Evolutionary conservation across 352 stramenopile species (phyloP), one percentile per base, ranked within the genome.

Genomic region (Phytophthora ramorum): DNA sequence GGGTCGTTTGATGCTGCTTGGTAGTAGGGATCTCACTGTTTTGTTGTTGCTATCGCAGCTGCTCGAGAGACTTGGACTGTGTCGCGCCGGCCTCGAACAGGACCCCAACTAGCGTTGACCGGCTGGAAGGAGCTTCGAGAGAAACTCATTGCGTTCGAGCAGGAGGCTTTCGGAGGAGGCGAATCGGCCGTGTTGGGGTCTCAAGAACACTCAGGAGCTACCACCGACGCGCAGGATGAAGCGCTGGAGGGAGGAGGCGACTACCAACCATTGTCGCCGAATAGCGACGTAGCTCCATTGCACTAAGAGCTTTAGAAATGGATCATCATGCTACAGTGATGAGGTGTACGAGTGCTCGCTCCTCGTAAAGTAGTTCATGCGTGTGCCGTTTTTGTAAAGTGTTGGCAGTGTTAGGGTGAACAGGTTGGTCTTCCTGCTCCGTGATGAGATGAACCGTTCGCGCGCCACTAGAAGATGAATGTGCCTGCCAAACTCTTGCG

Each of bases 41-140:
- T 0, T 57, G 3, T 30, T 66, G 20, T 43, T n/a, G 20, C 22
- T 50, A 44, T 41, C 14, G 7, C 51, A 68, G 64, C 30, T 24
- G 46, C 38, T 48, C 51, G 51, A 44, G 58, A 72, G 17, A 63
- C 59, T 46, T 66, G 58, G 51, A 63, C 34, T 16, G 44, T 72
- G 16, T 57, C 48, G 7, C 59, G 63, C 0, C 49, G 63, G 43
- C 57, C 51, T 9, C 58, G 60, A 1, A 64, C 52, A 24, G 72
- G 81, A 1, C 62, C 70, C 1, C 60, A 62, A 26, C 68, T 90
- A 7, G 71, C 49, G 1, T 69, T 90, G 10, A 69, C 63, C 0
- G 78, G 76, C 1, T 90, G 81, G 81, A 82, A 72, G 37, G 71
- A 78, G 19, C 70, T 87, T 46, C 81, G 75, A 4, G 69, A 87